Evolutionary conservation across 305 asterid species (phyloP).

Genomic region (Fraxinus greggii): DNA sequence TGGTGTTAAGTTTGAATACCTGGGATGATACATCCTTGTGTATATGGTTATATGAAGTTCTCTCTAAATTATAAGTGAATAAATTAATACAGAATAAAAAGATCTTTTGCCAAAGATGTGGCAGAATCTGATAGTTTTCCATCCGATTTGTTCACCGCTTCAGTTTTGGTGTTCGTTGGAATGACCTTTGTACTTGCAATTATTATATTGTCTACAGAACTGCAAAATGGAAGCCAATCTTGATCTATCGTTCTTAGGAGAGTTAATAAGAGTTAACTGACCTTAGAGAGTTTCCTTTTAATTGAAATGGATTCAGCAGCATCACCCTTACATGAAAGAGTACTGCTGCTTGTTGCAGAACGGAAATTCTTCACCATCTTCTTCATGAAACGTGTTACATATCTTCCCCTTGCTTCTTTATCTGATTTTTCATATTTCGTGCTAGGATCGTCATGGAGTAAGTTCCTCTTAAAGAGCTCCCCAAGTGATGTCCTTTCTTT

Average conservation of each 20-base stretch:
- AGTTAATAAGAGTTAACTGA: constrained; percentile 31
- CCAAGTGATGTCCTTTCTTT: constrained; percentile 55
- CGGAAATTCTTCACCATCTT: constrained; percentile 57
- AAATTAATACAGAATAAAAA: background rate
- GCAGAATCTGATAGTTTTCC: background rate
- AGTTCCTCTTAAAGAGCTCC: constrained; percentile 53
- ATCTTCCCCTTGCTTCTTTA: constrained; percentile 36
- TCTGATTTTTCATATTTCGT: constrained; percentile 34
- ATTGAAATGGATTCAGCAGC: constrained; percentile 38
- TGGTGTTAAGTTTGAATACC: background rate
- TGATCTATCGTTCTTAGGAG: constrained; percentile 6
- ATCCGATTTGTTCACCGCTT: background rate
- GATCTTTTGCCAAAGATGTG: background rate
- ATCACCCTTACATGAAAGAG: constrained; percentile 39
- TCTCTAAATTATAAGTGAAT: constrained; percentile 3
- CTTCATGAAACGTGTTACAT: constrained; percentile 49
- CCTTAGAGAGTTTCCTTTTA: constrained; percentile 72
- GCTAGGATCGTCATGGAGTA: constrained; percentile 26
- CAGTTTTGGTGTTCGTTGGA: background rate
- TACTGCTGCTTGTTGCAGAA: constrained; percentile 39
- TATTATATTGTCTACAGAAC: background rate
- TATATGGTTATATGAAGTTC: constrained; percentile 7
- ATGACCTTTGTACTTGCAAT: constrained; percentile 16
- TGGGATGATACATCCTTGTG: background rate
- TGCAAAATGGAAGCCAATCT: constrained; percentile 3